Evolutionary conservation across 2,329 filamentous ascomycete species (phyloP).

Genomic region (Trichoderma sp.): DNA sequence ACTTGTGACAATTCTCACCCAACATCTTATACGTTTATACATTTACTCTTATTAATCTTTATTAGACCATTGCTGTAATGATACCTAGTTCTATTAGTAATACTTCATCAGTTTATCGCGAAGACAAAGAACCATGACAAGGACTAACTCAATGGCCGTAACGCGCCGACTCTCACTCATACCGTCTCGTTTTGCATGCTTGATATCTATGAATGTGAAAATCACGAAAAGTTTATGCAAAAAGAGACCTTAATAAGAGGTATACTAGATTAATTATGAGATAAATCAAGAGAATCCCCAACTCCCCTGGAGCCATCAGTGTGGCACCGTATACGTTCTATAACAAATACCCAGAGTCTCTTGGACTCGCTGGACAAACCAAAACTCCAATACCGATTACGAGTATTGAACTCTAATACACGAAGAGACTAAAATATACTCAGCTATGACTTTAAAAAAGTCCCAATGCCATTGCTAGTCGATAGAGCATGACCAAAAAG

Average conservation of each 20-base stretch:
- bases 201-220: not conserved
- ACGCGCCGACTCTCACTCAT: not conserved
- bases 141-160: not conserved
- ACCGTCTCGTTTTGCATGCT: not conserved
- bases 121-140: not conserved
- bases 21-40: not conserved
- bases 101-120: not conserved
- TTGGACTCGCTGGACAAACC: not conserved
- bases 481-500: not conserved
- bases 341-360: not conserved
- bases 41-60: not conserved
- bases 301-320: not conserved
- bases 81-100: not conserved
- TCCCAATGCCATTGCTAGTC: not conserved
- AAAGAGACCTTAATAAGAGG: not conserved
- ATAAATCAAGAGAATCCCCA: not conserved
- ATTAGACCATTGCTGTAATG: not conserved
- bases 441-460: not conserved
- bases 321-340: not conserved
- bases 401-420: not conserved
- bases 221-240: not conserved
- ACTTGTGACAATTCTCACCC: not conserved
- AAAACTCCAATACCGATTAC: not conserved
- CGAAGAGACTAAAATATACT: not conserved
- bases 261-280: not conserved